Evolutionary conservation across 2,329 filamentous ascomycete species (phyloP), one percentile per base, ranked within the genome.

Genomic region (Sclerotinia sclerotiorum): DNA sequence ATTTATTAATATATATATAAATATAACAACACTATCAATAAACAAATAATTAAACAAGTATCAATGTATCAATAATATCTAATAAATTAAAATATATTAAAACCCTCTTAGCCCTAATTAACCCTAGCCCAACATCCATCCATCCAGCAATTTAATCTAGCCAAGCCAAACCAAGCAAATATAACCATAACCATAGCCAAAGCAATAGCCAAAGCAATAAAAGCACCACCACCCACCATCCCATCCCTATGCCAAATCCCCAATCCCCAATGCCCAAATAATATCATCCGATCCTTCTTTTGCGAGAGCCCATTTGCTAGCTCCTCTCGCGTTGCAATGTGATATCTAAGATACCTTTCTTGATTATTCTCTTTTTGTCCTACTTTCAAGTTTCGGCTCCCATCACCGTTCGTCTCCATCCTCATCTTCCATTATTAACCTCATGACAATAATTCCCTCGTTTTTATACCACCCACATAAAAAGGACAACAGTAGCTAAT

Each of bases 171-270:
- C 56, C 56, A 58, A 46, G 39, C 56, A 58, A 52, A 17, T 29
- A 17, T 29, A 15, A 17, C 29, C 17, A 42, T 15, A 27, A 2
- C 27, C 10, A 2, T 46, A 46, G 54, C 54, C 54, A 56, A 46
- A 56, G 54, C 39, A 15, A 42, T 61, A 61, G 57, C 57, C 57
- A 61, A 61, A 61, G 58, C 44, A 61, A 61, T 17, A 27, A n/a
- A 5, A 49, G 27, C 21, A 32, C 1, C 32, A 39, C 15, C 21
- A 42, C 39, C 15, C 21, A 42, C 39, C 15, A 2, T 42, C 10
- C 39, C 15, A 2, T 42, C 10, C 39, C 39, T 42, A 61, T 61
- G 44, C 44, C 21, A 48, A 48, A 13, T 32, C 29, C 42, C 42
- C 19, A 32, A 61, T 15, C 48, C 11, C 51, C 19, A 32, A 61